Evolutionary conservation across 495 filamentous ascomycete species (phyloP), one percentile per base, ranked within the genome.

Genomic region (Tuber brumale): DNA sequence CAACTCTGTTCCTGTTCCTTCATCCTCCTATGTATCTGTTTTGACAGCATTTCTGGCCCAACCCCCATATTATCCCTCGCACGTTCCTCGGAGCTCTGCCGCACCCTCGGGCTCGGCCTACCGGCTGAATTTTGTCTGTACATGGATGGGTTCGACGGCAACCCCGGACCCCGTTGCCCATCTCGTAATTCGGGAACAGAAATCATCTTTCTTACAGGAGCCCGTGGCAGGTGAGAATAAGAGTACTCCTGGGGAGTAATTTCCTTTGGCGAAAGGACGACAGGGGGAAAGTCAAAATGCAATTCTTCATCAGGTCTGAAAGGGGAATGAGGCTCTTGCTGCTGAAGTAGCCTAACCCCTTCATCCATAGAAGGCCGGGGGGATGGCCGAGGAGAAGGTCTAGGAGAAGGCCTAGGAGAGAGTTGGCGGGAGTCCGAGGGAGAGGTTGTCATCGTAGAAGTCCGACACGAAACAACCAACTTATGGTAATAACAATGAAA

Each of bases 281-380:
- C 78, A 37, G 78, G 76, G 70, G 78, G 78, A 74, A 80, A 80
- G 66, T 79, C 78, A 48, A 80, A 80, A 76, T 80, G 78, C 35
- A 80, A 73, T 69, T 80, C 78, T 71, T 80, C 78, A 48, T 79
- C 35, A 19, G 77, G 78, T 42, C 78, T 80, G n/a, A 80, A 80
- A 72, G 78, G 78, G 45, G 78, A 80, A 76, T 79, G 76, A 79
- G 78, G 78, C 44, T 79, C 78, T 48, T 43, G 76, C 45, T 79
- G 78, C 41, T 79, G 78, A 46, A 79, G 57, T 43, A 72, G 70
- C 73, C 78, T 70, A 80, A 61, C 77, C 46, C 76, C 78, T 77
- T 80, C 78, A 70, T 80, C 76, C 61, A 79, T 73, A 76, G 78
- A 80, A 69, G 77, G 78, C 79, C 66, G 78, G 61, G 78, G 78